Evolutionary conservation across 768 basidiomycete genomes (phyloP), one percentile per base, ranked within the genome.

Genomic region (Hericium alpestre): DNA sequence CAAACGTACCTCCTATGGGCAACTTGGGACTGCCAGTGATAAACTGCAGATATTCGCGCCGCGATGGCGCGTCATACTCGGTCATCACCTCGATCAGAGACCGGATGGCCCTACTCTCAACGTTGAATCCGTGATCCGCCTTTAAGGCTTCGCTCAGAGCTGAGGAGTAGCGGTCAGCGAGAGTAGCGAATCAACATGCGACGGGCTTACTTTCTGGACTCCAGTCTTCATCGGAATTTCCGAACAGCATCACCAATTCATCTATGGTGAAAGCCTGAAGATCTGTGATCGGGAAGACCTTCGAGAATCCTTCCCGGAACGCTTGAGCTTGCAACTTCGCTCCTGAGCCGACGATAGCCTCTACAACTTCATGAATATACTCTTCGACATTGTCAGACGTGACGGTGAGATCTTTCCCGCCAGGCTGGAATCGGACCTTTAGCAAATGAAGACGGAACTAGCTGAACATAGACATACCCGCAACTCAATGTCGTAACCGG

Each of bases 171-270:
- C 18, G 39, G 38, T 71, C 62, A 58, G 8, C 13, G 15, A 20
- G n/a, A 22, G 53, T 25, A 38, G 43, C 53, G 62, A 51, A 46
- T 4, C 23, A 49, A n/a, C 47, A 43, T 23, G 10, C 1, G 20
- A 32, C 22, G 5, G 8, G 73, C 91, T 61, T 69, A 97, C 94
- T 92, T 70, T 96, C 93, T 11, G 77, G 67, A 59, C 81, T 84
- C 96, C 96, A 99, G 67, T 99, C 96, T 66, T 99, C 96, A n/a
- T 97, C 92, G 9, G 88, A 83, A 64, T 94, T 94, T 16, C 95
- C 95, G 65, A 97, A 95, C 20, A 98, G 76, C 81, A 95, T 89
- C 15, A 89, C 88, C n/a, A 99, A 73, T 70, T 99, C 96, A 58
- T 96, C 91, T 4, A 91, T 80, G 39, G 94, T 87, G 73, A 99